Evolutionary conservation across 129 eudicot genomes (phyloP).

Genomic region (Arctium lappa): DNA sequence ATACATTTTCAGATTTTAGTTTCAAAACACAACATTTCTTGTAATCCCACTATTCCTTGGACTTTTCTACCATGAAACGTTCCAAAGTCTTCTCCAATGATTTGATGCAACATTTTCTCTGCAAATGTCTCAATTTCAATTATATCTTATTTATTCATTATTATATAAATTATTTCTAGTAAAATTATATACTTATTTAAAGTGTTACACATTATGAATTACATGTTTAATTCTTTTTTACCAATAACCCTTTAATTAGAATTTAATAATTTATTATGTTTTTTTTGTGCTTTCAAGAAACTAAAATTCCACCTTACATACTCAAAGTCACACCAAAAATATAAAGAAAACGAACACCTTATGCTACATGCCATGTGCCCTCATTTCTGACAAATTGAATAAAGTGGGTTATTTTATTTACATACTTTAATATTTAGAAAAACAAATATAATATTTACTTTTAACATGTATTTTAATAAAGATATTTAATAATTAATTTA

Average conservation of each 20-base stretch:
- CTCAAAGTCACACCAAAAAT: background rate
- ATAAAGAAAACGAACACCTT: background rate
- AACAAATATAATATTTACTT: background rate
- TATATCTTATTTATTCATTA: background rate
- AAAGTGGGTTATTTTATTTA: conserved; percentile 1
- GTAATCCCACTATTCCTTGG: conserved; percentile 7
- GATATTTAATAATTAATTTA: background rate
- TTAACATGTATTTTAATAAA: background rate
- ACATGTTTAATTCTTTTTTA: background rate
- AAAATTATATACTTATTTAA: background rate
- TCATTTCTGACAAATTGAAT: conserved; percentile 16
- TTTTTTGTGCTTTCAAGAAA: background rate
- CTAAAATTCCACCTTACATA: conserved; percentile 3
- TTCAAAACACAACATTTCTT: background rate
- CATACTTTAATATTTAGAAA: background rate
- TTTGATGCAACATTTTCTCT: conserved; percentile 10
- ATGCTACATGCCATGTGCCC: conserved; percentile 27
- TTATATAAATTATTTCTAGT: background rate
- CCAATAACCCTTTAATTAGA: background rate
- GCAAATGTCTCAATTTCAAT: background rate
- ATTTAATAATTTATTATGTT: background rate
- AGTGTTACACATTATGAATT: too few relatives aligned
- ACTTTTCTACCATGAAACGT: conserved; percentile 13
- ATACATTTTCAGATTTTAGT: background rate
- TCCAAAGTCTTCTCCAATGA: background rate